phyloP scores from a whole-genome alignment of 306 rosid genomes.

The Ceratonia siliqua region DNA sequence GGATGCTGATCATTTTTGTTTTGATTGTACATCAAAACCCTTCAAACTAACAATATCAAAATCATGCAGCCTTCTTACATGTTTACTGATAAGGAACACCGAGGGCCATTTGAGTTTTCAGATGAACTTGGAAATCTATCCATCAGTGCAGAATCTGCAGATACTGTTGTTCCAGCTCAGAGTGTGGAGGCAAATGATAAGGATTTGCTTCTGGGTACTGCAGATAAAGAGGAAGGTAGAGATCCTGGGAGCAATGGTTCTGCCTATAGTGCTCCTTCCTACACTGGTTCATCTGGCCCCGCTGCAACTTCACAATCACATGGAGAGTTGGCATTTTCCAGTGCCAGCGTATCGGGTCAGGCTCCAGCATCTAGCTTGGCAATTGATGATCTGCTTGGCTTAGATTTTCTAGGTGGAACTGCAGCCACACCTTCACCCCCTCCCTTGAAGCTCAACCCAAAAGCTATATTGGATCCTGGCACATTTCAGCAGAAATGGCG shows the following conservation, averaged over 20 bases:
- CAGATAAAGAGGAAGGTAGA: conserved; percentile 85
- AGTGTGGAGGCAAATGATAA: conserved; percentile 92
- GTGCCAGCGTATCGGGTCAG: conserved; percentile 42
- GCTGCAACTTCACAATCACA: conserved; percentile 57
- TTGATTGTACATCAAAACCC: conserved; percentile 17
- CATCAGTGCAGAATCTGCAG: conserved; percentile 64
- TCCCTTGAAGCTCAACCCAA: conserved; percentile 75
- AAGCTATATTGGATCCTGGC: conserved; percentile 84
- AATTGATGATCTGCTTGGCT: conserved; percentile 88
- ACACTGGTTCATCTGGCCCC: conserved; percentile 53
- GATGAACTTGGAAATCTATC: conserved; percentile 89
- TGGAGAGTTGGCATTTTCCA: conserved; percentile 56
- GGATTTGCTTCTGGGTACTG: conserved; percentile 85
- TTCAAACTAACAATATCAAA: conserved; percentile 26
- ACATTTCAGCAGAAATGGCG: conserved; percentile 99
- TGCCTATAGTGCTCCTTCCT: conserved; percentile 85
- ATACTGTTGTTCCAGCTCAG: conserved; percentile 79
- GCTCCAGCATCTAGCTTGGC: conserved; percentile 65
- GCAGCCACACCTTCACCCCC: conserved; percentile 70
- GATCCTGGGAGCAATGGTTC: conserved; percentile 63
- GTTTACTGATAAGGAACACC: conserved; percentile 96
- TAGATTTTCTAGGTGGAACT: conserved; percentile 57
- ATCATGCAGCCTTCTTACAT: conserved; percentile 95
- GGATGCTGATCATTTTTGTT: background rate
- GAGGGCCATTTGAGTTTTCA: conserved; percentile 89